Evolutionary conservation across 2,329 filamentous ascomycete species (phyloP).

Genomic region (Sodiomyces alkalinus): DNA sequence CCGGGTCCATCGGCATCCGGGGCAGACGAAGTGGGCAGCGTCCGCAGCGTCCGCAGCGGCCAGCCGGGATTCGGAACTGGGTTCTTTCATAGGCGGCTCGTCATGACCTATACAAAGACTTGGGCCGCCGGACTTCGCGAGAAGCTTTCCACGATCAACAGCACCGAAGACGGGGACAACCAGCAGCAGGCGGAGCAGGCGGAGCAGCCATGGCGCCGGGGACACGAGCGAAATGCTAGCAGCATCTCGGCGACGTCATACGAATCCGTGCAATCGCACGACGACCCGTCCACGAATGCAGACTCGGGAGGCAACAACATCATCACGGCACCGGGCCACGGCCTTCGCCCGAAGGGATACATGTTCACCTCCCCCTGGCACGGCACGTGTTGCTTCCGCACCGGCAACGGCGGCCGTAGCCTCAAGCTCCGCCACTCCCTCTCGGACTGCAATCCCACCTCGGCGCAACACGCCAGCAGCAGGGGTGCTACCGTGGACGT

Average conservation of each 20-base stretch:
- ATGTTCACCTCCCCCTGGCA: slow-evolving; percentile 78
- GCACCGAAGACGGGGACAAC: slow-evolving; percentile 5
- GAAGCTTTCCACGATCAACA: slow-evolving; percentile 22
- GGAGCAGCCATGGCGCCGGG: too few relatives aligned
- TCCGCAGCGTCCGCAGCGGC: neutral
- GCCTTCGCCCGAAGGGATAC: slow-evolving; percentile 48
- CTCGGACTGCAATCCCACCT: slow-evolving; percentile 15
- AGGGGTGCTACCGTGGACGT: slow-evolving; percentile 27
- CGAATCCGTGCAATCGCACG: slow-evolving; percentile 11
- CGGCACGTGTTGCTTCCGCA: slow-evolving; percentile 72
- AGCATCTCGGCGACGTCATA: slow-evolving; percentile 6
- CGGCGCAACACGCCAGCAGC: slow-evolving; percentile 14
- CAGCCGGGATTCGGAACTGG: slow-evolving; percentile 25
- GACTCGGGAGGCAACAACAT: slow-evolving; percentile 14
- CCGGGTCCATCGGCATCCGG: slow-evolving; percentile 3
- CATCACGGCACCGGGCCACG: slow-evolving; percentile 28
- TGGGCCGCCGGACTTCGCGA: slow-evolving; percentile 30
- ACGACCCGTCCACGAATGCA: slow-evolving; percentile 18
- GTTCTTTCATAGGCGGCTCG: slow-evolving; percentile 35
- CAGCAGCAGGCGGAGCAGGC: slow-evolving; percentile 3
- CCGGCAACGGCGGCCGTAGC: slow-evolving; percentile 58
- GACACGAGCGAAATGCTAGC: slow-evolving; percentile 15
- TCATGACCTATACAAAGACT: slow-evolving; percentile 43
- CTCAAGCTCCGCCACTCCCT: slow-evolving; percentile 63
- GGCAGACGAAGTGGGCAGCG: too few relatives aligned